These are phyloP conservation scores for Serendipita sp. DNA, from an alignment of 768 basidiomycete species.

Conservation along the genomic window DNA sequence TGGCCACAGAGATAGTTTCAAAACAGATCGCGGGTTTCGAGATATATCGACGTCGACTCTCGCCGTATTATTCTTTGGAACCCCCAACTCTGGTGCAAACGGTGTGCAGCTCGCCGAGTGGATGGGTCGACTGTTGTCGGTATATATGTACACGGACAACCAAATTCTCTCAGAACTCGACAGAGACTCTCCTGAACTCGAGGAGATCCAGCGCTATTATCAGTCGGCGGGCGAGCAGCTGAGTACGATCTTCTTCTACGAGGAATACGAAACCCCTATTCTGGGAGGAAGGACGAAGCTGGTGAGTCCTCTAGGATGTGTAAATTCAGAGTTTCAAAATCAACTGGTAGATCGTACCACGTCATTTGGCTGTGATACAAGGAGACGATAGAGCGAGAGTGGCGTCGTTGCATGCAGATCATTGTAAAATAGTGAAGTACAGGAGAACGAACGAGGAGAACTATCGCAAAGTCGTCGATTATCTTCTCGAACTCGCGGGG, in stretches of 20 bases:
- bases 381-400: not conserved
- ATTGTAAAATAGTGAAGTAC: not conserved
- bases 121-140: not conserved
- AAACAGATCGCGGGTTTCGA: not conserved
- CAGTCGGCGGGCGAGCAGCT: not conserved
- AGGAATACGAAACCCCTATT: not conserved
- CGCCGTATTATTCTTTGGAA: not conserved
- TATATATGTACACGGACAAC: not conserved
- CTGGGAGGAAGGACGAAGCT: not conserved
- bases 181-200: not conserved
- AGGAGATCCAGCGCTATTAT: not conserved
- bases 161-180: not conserved
- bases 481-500: not conserved
- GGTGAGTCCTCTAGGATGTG: not conserved
- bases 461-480: not conserved
- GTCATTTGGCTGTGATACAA: not conserved
- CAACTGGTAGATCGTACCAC: not conserved
- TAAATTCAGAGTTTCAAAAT: too few species aligned
- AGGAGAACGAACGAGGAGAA: not conserved
- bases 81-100: not conserved
- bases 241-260: not conserved
- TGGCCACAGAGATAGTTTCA: not conserved
- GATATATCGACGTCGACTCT: not conserved
- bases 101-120: not conserved
- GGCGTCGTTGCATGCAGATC: not conserved